A percentile compares a stretch with the other conserved stretches of the same genome.
Conservation (phyloP, 345 rosid genomes). For the Anastatica hierochuntica region DNA sequence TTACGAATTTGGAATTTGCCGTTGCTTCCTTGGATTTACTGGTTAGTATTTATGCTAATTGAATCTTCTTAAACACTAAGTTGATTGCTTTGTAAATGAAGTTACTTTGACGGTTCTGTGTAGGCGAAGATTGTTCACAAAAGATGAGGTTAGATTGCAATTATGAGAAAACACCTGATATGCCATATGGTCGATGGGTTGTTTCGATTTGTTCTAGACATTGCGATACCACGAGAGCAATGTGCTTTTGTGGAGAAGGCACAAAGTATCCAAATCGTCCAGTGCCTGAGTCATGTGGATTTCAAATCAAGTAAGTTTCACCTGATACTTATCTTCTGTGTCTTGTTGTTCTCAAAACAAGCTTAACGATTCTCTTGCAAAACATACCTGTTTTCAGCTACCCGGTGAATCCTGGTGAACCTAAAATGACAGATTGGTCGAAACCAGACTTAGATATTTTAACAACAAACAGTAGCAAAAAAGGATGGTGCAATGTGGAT, state of each 20-base stretch:
- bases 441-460: slow-evolving; percentile 68
- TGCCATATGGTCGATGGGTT: slow-evolving; percentile 82
- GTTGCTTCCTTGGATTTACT: slow-evolving; percentile 80
- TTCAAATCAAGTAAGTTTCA: slow-evolving; percentile 55
- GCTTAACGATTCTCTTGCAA: slow-evolving; percentile 10
- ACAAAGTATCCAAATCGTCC: slow-evolving; percentile 95
- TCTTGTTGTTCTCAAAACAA: neutral
- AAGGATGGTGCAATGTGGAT: slow-evolving; percentile 95
- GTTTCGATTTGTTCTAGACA: slow-evolving; percentile 78
- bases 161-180: slow-evolving; percentile 52
- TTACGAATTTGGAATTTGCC: slow-evolving; percentile 61
- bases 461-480: slow-evolving; percentile 66
- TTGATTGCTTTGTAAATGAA: slow-evolving; percentile 1
- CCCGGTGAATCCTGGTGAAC: slow-evolving; percentile 59
- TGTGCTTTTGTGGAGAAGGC: slow-evolving; percentile 98
- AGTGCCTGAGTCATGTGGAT: slow-evolving; percentile 80
- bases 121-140: slow-evolving; percentile 78
- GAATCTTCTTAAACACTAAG: neutral
- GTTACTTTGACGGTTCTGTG: slow-evolving; percentile 11
- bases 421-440: slow-evolving; percentile 58
- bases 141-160: slow-evolving; percentile 57
- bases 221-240: slow-evolving; percentile 87
- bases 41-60: slow-evolving; percentile 35
- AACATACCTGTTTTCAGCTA: slow-evolving; percentile 30
- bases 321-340: neutral